Percentiles rank a stretch among this genome's conserved stretches.
phyloP scores from a whole-genome alignment of 2,329 filamentous ascomycete genomes.

The Colletotrichum costaricense region DNA sequence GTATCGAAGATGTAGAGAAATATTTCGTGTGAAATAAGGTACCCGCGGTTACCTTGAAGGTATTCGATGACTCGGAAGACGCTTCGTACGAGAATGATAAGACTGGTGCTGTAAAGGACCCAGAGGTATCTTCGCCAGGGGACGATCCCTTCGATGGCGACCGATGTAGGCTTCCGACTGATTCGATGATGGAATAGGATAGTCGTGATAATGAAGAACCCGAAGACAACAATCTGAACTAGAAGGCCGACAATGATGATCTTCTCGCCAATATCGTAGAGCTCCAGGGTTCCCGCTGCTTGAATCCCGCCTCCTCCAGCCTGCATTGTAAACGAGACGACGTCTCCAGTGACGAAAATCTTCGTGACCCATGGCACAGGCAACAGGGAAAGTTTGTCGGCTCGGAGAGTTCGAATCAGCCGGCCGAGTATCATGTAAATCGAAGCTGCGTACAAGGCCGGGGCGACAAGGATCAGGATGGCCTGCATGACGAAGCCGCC shows the following conservation, averaged over 20 bases:
- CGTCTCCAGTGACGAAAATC: conserved; percentile 58
- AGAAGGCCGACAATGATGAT: conserved; percentile 64
- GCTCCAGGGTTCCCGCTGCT: background rate
- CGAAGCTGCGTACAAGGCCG: conserved; percentile 17
- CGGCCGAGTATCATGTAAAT: conserved; percentile 42
- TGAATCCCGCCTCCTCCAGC: conserved; percentile 46
- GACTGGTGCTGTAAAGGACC: conserved; percentile 41
- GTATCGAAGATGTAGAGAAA: conserved; percentile 53
- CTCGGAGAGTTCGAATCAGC: conserved; percentile 42
- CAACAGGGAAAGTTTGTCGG: conserved; percentile 32
- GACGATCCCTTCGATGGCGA: conserved; percentile 30
- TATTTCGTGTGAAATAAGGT: conserved; percentile 46
- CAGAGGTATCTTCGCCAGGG: conserved; percentile 45
- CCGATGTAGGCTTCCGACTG: conserved; percentile 16
- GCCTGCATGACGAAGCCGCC: conserved; percentile 37
- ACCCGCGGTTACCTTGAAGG: conserved; percentile 46
- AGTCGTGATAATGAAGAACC: conserved; percentile 61
- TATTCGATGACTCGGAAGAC: conserved; percentile 56
- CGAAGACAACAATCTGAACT: conserved; percentile 67
- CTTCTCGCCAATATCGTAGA: conserved; percentile 49
- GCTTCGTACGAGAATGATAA: conserved; percentile 54
- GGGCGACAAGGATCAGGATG: conserved; percentile 36
- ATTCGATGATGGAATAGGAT: conserved; percentile 56
- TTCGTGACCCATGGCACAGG: conserved; percentile 51
- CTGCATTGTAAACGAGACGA: conserved; percentile 56